Base-by-base conservation (phyloP, 2,329 filamentous ascomycete species). In the Fusarium udum region DNA sequence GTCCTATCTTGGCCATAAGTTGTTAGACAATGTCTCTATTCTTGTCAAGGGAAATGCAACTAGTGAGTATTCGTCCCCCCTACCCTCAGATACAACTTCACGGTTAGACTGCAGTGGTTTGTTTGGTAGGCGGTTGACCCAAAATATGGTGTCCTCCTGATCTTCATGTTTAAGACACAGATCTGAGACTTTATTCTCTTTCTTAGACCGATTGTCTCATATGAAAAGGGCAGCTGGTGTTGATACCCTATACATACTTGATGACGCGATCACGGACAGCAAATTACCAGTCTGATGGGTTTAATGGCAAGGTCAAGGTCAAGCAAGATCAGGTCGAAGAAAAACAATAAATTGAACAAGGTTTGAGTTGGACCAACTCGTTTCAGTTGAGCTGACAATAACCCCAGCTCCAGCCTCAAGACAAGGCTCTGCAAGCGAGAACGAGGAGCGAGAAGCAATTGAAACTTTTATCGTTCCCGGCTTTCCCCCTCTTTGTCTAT, bases 231-330 rank as follows among this genome's bases (percentile, higher is more conserved):
- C 57, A 46, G 28, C 62, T 57, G 43, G 22, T 22, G 31, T 26
- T 61, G 52, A 18, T 39, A 61, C 58, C 45, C 48, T 57, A 52
- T 67, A 59, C 49, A 52, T 66, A 56, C 45, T 58, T 45, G 36
- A 67, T 77, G 66, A 60, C 61, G 60, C 73, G 48, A 76, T 58
- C 42, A 58, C 64, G 59, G 48, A 59, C 71, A 57, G n/a, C 61
- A 46, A 43, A 40, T 56, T n/a, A 40, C n/a, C 20, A n/a, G 22
- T 37, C 24, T 43, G 39, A 43, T 45, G 51, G 56, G 52, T 55
- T 64, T n/a, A 59, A 52, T 56, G 46, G 58, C 36, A 40, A 26
- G 26, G 42, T 40, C 46, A 34, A 64, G 24, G 34, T 46, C 59
- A 26, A 64, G n/a, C 39, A 37, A 60, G 16, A 46, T 46, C 26